Base-by-base conservation (phyloP, 352 stramenopile genomes). In the Phytophthora pinifolia region DNA sequence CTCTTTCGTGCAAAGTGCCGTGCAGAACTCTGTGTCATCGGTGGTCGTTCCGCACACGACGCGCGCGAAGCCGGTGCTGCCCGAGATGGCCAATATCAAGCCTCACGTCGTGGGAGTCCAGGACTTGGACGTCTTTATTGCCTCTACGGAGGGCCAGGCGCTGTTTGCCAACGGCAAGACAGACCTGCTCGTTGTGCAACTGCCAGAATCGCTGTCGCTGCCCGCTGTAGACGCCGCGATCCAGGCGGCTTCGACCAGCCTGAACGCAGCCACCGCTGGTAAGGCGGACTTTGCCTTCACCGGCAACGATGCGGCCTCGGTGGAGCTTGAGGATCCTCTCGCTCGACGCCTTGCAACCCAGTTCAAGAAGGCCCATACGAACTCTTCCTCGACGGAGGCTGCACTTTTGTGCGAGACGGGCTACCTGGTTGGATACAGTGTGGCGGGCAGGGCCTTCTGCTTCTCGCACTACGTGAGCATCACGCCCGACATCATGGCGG, bases 401-500 rank as follows among this genome's bases (percentile, higher is more conserved):
- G 53, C 66, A 18, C 49, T 89, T 42, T 43, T 84, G 39, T 94
- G 83, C 37, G 77, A 88, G 36, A 61, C 65, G 12, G 81, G 77
- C 42, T 88, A 88, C 58, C 57, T 78, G 13, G 17, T 94, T 9
- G 82, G 81, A 29, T 70, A 72, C 38, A 76, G 54, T 31, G 62
- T 74, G 39, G 64, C 51, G 2, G 75, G 74, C 60, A 88, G 77
- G 46, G 74, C 79, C 31, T 94, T 89, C 68, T 94, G 83, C 76
- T 94, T 92, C 49, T 89, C 83, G 51, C 83, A 92, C 63, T 92
- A 78, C 49, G 83, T 94, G 55, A 74, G 73, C 70, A 89, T 90
- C 74, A 94, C 83, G 29, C 83, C 83, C 9, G 68, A 89, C 51
- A 72, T 94, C 29, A 65, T 94, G 27, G 74, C 81, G 18, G 81